These are phyloP conservation scores for Candida mesenterica DNA, from an alignment of 1,139 yeast genomes.

Conservation along the genomic window DNA sequence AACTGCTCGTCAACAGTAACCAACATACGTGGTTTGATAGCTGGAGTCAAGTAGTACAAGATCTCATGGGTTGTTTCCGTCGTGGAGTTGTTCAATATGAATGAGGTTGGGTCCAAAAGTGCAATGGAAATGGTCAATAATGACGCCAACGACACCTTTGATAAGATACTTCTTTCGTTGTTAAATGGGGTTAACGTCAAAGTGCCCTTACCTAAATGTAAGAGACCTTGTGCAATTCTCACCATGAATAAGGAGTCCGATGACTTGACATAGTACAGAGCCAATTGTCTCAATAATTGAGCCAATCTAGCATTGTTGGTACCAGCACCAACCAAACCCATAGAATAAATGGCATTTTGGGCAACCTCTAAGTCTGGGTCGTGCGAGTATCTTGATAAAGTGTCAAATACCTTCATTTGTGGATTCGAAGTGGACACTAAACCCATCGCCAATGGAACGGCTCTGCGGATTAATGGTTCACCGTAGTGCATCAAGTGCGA, in stretches of 20 bases:
- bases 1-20: slow-evolving; percentile 89
- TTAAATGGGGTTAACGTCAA: slow-evolving; percentile 86
- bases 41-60: slow-evolving; percentile 83
- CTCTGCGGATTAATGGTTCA: slow-evolving; percentile 83
- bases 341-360: slow-evolving; percentile 88
- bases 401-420: slow-evolving; percentile 95
- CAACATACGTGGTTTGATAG: slow-evolving; percentile 90
- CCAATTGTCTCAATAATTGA: slow-evolving; percentile 90
- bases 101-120: slow-evolving; percentile 76
- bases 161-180: slow-evolving; percentile 81
- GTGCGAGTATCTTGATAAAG: slow-evolving; percentile 92
- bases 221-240: slow-evolving; percentile 90
- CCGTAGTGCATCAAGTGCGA: slow-evolving; percentile 98
- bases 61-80: slow-evolving; percentile 69
- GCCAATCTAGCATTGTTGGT: slow-evolving; percentile 98
- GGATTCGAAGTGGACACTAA: slow-evolving; percentile 91
- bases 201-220: slow-evolving; percentile 96
- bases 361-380: slow-evolving; percentile 95
- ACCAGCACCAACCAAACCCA: slow-evolving; percentile 99
- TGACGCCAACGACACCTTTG: slow-evolving; percentile 89
- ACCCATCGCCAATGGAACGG: slow-evolving; percentile 98
- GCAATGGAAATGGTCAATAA: slow-evolving; percentile 83
- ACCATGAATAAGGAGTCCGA: slow-evolving; percentile 91
- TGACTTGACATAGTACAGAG: slow-evolving; percentile 88
- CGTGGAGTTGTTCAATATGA: slow-evolving; percentile 50